Conservation (phyloP, 2,329 filamentous ascomycete genomes). For the Nemania bipapillata region DNA sequence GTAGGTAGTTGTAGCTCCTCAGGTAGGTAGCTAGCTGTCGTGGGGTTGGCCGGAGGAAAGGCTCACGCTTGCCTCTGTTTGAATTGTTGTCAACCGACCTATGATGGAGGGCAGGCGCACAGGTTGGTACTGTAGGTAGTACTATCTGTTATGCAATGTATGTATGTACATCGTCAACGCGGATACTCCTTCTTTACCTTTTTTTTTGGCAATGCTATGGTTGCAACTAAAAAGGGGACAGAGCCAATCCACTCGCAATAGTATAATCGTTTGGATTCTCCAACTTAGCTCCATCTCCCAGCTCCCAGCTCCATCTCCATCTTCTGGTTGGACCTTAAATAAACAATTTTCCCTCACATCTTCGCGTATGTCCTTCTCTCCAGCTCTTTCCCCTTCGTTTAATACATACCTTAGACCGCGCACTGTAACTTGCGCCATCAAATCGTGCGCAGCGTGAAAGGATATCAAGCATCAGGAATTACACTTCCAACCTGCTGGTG, state of each 20-base stretch:
- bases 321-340: slow-evolving; percentile 14
- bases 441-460: background rate
- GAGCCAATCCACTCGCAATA: background rate
- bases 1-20: too few species aligned
- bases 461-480: background rate
- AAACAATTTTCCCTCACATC: slow-evolving; percentile 11
- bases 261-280: background rate
- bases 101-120: background rate
- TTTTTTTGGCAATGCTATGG: background rate
- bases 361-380: background rate
- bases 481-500: background rate
- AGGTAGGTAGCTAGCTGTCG: background rate
- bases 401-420: background rate
- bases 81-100: background rate
- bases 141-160: background rate
- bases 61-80: background rate
- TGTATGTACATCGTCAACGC: background rate
- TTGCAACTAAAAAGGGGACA: background rate
- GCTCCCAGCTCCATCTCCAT: background rate
- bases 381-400: background rate
- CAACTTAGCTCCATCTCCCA: background rate
- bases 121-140: background rate
- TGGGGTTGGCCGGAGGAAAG: background rate
- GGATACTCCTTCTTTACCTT: background rate
- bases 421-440: background rate